Evolutionary conservation across 2,329 filamentous ascomycete species (phyloP).

Genomic region (Bipolaris gigantea): DNA sequence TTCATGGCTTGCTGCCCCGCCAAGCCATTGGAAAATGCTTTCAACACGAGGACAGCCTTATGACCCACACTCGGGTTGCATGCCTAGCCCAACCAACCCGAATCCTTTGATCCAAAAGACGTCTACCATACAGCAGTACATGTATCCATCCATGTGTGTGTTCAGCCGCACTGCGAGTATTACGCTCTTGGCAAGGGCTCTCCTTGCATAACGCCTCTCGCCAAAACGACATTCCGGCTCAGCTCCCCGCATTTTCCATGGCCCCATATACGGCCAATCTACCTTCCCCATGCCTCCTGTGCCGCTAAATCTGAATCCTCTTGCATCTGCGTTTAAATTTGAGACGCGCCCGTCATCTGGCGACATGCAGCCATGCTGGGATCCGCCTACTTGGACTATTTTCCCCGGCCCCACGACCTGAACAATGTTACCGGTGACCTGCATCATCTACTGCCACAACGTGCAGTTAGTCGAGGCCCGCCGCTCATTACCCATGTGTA

Average conservation of each 20-base stretch:
- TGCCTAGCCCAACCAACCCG: background rate
- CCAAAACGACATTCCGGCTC: background rate
- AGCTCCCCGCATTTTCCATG: background rate
- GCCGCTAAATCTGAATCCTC: background rate
- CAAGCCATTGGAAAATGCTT: background rate
- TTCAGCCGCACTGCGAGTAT: background rate
- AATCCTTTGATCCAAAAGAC: too few species aligned
- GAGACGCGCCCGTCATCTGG: background rate
- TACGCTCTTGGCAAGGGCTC: background rate
- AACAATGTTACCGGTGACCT: background rate
- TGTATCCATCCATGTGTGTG: background rate
- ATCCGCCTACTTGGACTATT: background rate
- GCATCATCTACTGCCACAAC: background rate
- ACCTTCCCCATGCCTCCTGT: background rate
- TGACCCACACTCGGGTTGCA: background rate
- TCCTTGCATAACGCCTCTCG: conserved; percentile 1
- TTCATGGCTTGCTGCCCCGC: background rate
- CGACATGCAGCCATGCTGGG: background rate
- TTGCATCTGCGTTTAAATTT: background rate
- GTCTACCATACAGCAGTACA: too few species aligned
- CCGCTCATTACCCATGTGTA: too few species aligned
- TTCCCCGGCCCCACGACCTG: background rate
- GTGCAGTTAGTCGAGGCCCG: background rate
- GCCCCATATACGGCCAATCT: background rate
- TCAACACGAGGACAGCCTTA: background rate